Evolutionary conservation across 2,329 filamentous ascomycete species (phyloP).

Genomic region (Colletotrichum ledebouriae): DNA sequence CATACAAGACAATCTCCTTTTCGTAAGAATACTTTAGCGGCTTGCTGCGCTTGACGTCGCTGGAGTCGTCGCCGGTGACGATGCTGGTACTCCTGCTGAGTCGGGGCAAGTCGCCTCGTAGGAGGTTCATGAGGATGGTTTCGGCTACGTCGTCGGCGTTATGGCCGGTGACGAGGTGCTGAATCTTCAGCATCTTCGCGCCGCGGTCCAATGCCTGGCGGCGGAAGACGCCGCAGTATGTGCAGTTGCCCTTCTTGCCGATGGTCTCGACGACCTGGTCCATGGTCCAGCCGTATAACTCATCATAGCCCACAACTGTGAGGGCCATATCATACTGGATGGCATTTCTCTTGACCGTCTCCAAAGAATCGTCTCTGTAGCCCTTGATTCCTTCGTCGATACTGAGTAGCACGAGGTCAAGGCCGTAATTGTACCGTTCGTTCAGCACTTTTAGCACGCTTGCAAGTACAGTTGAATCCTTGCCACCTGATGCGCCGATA

Average conservation of each 20-base stretch:
- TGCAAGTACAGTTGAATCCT: slow-evolving; percentile 96
- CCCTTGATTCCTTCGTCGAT: slow-evolving; percentile 98
- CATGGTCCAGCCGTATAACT: slow-evolving; percentile 99
- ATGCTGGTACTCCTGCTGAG: slow-evolving; percentile 92
- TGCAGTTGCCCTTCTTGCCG: slow-evolving; percentile 98
- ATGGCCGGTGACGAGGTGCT: slow-evolving; percentile 96
- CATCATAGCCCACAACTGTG: slow-evolving; percentile 91
- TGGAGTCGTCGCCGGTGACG: slow-evolving; percentile 81
- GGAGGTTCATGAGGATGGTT: slow-evolving; percentile 96
- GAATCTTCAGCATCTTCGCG: slow-evolving; percentile 86
- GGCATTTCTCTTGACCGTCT: slow-evolving; percentile 96
- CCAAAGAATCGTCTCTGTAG: slow-evolving; percentile 94
- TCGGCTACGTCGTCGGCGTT: slow-evolving; percentile 98
- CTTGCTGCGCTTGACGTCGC: slow-evolving; percentile 94
- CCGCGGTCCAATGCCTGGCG: slow-evolving; percentile 94
- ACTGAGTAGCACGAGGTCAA: slow-evolving; percentile 88
- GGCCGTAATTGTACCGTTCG: slow-evolving; percentile 86
- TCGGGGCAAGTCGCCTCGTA: slow-evolving; percentile 89
- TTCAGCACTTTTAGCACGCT: slow-evolving; percentile 96
- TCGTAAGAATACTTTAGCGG: slow-evolving; percentile 98
- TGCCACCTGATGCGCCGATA: slow-evolving; percentile 96
- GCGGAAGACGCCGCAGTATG: slow-evolving; percentile 96
- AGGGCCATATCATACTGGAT: slow-evolving; percentile 91
- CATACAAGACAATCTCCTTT: slow-evolving; percentile 98
- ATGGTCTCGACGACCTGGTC: slow-evolving; percentile 97